These are phyloP conservation scores for Leishmania tarentolae DNA, from an alignment of 208 protist genomes.

Conservation along the genomic window DNA sequence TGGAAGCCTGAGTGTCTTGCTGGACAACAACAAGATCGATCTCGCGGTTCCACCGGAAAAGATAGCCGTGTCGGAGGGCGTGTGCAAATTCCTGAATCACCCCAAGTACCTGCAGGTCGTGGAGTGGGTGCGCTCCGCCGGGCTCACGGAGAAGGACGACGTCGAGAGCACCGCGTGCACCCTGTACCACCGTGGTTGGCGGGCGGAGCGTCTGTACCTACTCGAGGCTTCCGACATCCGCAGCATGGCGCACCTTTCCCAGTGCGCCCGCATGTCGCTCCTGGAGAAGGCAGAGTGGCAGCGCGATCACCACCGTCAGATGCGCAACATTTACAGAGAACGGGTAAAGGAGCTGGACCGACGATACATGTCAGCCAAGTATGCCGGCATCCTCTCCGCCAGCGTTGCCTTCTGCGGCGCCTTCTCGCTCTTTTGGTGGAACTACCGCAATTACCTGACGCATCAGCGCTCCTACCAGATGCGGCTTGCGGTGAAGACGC, in stretches of 20 bases:
- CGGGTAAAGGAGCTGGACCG: constrained; percentile 85
- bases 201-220: constrained; percentile 79
- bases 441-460: constrained; percentile 89
- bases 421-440: constrained; percentile 89
- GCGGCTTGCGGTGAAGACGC: constrained; percentile 54
- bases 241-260: constrained; percentile 70
- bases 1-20: constrained; percentile 78
- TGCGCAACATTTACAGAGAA: constrained; percentile 82
- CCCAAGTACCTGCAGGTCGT: constrained; percentile 63
- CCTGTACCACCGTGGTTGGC: constrained; percentile 83
- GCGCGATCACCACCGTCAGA: constrained; percentile 83
- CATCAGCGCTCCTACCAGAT: constrained; percentile 84
- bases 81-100: constrained; percentile 52
- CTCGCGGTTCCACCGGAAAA: constrained; percentile 79
- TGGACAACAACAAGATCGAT: constrained; percentile 85
- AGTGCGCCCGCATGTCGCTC: constrained; percentile 78
- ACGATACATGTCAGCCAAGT: constrained; percentile 86
- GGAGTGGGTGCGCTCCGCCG: constrained; percentile 80
- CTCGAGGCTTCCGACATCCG: constrained; percentile 75
- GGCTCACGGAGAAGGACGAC: constrained; percentile 49
- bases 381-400: constrained; percentile 84
- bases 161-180: constrained; percentile 75
- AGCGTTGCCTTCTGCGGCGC: constrained; percentile 81
- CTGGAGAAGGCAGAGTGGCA: constrained; percentile 92
- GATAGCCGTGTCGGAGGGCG: constrained; percentile 64